phyloP scores from a whole-genome alignment of 2,329 filamentous ascomycete species.

The Stemphylium lycopersici region DNA sequence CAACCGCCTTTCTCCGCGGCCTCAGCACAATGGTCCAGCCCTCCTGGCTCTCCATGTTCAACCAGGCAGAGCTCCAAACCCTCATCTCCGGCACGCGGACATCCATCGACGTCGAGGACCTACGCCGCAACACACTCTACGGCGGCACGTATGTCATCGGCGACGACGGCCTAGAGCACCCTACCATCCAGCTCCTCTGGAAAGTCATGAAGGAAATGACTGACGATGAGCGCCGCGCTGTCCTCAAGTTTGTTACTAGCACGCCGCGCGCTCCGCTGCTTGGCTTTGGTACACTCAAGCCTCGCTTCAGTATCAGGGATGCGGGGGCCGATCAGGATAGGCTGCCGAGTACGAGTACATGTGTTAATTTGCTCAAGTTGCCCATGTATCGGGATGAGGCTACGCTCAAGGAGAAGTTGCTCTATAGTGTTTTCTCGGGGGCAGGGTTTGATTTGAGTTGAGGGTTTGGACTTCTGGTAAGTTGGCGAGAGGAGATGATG shows the following conservation, averaged over 20 bases:
- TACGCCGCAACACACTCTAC: slow-evolving; percentile 83
- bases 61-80: slow-evolving; percentile 91
- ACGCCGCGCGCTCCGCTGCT: slow-evolving; percentile 88
- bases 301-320: slow-evolving; percentile 88
- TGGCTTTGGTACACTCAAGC: slow-evolving; percentile 85
- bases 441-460: slow-evolving; percentile 79
- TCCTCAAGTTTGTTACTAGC: slow-evolving; percentile 94
- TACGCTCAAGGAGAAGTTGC: slow-evolving; percentile 75
- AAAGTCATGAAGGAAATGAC: slow-evolving; percentile 77
- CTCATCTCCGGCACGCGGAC: slow-evolving; percentile 87
- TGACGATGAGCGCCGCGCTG: slow-evolving; percentile 79
- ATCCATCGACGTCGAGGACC: slow-evolving; percentile 84
- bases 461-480: not conserved
- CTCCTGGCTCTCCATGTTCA: slow-evolving; percentile 97
- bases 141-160: slow-evolving; percentile 87
- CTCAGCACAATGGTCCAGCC: slow-evolving; percentile 88
- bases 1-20: slow-evolving; percentile 83
- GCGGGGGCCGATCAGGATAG: slow-evolving; percentile 75
- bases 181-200: slow-evolving; percentile 89
- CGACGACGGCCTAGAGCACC: slow-evolving; percentile 86
- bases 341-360: slow-evolving; percentile 92
- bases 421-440: slow-evolving; percentile 88
- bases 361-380: slow-evolving; percentile 91
- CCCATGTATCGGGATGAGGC: slow-evolving; percentile 75
- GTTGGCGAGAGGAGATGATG: no score